Percentiles rank a stretch among this genome's conserved stretches.
These are phyloP conservation scores for Talaromyces sp. DNA, from an alignment of 2,329 filamentous ascomycete genomes.

Conservation along the genomic window DNA sequence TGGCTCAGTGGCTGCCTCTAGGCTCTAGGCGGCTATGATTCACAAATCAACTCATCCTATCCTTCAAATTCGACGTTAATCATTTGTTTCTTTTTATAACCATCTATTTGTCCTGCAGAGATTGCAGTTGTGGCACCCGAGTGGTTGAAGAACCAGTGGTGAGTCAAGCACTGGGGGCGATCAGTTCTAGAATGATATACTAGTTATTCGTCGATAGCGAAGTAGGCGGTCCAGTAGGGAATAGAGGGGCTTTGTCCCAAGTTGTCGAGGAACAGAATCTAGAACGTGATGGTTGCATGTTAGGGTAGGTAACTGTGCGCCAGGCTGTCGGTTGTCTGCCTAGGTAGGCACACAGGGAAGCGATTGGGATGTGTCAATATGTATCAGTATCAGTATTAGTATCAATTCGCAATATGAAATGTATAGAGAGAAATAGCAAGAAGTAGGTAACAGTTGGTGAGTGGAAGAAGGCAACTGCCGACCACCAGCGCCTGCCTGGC, in stretches of 20 bases:
- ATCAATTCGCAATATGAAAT: too few relatives aligned
- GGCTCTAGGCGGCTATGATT: background rate
- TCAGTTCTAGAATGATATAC: background rate
- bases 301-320: too few relatives aligned
- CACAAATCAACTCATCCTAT: background rate
- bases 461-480: too few relatives aligned
- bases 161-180: background rate
- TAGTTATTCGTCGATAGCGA: background rate
- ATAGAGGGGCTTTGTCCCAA: conserved; percentile 9
- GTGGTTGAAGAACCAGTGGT: background rate
- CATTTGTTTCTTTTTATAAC: background rate
- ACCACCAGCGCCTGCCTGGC: too few relatives aligned
- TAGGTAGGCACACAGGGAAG: too few relatives aligned
- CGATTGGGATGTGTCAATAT: too few relatives aligned
- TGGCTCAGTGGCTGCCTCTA: background rate
- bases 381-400: too few relatives aligned
- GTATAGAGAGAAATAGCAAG: too few relatives aligned
- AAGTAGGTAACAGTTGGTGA: too few relatives aligned
- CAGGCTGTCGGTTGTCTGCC: too few relatives aligned
- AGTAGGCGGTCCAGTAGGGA: conserved; percentile 1
- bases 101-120: background rate
- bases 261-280: conserved; percentile 3
- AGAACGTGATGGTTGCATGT: conserved; percentile 4
- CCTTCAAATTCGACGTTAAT: background rate
- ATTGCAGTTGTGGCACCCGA: background rate